Percentiles rank a stretch among this genome's conserved stretches.
phyloP scores from a whole-genome alignment of 805 yeast genomes.

The Candida maltosa region DNA sequence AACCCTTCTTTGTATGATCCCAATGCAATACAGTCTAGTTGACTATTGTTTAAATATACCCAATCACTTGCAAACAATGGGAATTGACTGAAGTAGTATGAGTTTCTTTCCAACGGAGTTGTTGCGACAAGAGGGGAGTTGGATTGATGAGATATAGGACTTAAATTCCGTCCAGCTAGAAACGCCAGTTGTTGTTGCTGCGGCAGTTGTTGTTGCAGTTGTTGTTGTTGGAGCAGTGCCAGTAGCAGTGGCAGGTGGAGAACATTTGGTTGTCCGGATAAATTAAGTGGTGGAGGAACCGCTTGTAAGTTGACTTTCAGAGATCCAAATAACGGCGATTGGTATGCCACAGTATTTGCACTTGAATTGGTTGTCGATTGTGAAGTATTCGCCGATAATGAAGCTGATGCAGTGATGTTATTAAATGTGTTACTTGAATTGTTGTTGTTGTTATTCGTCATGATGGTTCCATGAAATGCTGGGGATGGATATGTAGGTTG shows the following conservation, averaged over 20 bases:
- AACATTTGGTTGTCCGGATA: too few species aligned
- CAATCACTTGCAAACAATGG: constrained; percentile 38
- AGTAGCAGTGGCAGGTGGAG: neutral
- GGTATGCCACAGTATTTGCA: too few species aligned
- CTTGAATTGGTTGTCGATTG: neutral
- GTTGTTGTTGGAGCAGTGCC: neutral
- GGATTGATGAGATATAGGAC: constrained; percentile 1
- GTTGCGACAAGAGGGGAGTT: constrained; percentile 1
- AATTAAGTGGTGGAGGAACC: too few species aligned
- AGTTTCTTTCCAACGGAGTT: constrained; percentile 14
- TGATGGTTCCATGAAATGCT: constrained; percentile 6
- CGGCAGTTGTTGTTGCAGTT: neutral
- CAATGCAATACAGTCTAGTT: constrained; percentile 55
- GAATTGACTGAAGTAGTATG: constrained; percentile 23
- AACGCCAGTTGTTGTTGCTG: constrained; percentile 1
- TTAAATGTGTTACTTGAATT: neutral
- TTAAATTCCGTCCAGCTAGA: neutral
- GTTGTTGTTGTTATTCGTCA: constrained; percentile 1
- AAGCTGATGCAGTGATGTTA: constrained; percentile 2
- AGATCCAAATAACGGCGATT: too few species aligned
- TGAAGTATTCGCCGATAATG: neutral
- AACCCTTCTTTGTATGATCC: constrained; percentile 80
- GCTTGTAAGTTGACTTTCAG: too few species aligned
- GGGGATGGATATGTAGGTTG: constrained; percentile 7
- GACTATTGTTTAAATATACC: constrained; percentile 19